Percentiles rank a stretch among this genome's conserved stretches.
Conservation (phyloP, 257 asterid genomes). For the Linderniella brevidens region DNA sequence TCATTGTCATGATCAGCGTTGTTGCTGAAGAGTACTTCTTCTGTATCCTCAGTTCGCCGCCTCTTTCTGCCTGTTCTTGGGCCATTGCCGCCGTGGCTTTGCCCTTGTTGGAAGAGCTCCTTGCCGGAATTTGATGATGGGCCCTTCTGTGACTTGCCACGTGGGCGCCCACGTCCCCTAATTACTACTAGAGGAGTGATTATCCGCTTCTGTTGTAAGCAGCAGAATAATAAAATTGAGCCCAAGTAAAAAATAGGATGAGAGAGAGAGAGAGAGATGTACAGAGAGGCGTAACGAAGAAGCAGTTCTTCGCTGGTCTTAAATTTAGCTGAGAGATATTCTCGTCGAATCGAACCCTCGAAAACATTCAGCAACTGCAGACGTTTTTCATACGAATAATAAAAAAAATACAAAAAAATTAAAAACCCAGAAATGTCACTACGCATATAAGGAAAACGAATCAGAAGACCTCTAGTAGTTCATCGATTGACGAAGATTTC, state of each 20-base stretch:
- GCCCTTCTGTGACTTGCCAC: conserved; percentile 15
- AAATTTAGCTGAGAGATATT: conserved; percentile 33
- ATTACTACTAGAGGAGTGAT: too few relatives aligned
- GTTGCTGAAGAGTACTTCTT: too few relatives aligned
- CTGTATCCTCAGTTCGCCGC: neutral
- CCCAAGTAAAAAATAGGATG: neutral
- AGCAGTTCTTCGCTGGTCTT: conserved; percentile 44
- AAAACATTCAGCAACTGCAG: conserved; percentile 41
- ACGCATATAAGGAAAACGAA: too few relatives aligned
- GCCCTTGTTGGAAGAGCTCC: too few relatives aligned
- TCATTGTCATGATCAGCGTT: too few relatives aligned
- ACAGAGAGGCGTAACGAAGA: conserved; percentile 13
- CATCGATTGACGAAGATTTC: conserved; percentile 42
- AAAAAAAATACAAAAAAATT: neutral
- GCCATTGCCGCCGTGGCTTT: too few relatives aligned
- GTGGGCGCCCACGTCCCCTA: conserved; percentile 21
- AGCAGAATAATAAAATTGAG: neutral
- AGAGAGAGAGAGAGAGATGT: neutral
- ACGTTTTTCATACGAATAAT: conserved; percentile 3
- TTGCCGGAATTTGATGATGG: too few relatives aligned
- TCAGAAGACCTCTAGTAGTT: conserved; percentile 57
- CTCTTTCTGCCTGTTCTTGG: conserved; percentile 20
- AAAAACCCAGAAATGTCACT: neutral
- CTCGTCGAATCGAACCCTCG: conserved; percentile 50
- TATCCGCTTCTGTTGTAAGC: neutral